Conservation (phyloP, 257 asterid genomes). For the Apocynum venetum region DNA sequence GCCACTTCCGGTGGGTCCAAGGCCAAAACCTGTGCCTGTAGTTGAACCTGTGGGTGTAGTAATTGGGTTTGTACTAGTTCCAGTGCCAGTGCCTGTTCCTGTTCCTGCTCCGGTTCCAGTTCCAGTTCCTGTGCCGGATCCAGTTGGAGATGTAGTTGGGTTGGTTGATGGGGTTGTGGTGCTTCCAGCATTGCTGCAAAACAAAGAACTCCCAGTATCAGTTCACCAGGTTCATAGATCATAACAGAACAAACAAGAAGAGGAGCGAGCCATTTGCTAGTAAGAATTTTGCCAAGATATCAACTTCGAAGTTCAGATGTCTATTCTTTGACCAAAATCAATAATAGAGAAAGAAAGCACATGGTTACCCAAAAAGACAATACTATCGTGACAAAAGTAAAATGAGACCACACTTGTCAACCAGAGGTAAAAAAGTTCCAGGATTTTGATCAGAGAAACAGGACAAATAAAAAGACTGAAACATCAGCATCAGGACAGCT, state of each 20-base stretch:
- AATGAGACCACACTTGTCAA: constrained; percentile 5
- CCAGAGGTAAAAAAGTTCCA: neutral
- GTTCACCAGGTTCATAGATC: too few relatives aligned
- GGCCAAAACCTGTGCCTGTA: constrained; percentile 19
- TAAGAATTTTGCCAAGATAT: neutral
- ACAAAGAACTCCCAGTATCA: neutral
- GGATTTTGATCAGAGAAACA: constrained; percentile 17
- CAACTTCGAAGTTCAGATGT: neutral
- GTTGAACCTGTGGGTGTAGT: constrained; percentile 11
- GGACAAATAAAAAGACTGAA: constrained; percentile 17
- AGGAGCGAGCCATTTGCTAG: neutral
- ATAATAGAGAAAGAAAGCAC: neutral
- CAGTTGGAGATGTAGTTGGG: neutral
- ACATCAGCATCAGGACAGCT: constrained; percentile 52
- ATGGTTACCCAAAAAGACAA: constrained; percentile 16
- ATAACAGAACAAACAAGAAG: too few relatives aligned
- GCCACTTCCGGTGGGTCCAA: constrained; percentile 45
- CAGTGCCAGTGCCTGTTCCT: neutral
- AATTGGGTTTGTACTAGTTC: constrained; percentile 6
- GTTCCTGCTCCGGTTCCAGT: constrained; percentile 4
- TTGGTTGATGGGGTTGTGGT: constrained; percentile 24
- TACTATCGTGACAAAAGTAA: neutral
- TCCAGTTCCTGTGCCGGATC: neutral
- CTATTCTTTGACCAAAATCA: neutral
- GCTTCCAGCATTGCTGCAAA: constrained; percentile 29